Base-by-base conservation (phyloP, 768 basidiomycete species). In the Mycena indigotica region DNA sequence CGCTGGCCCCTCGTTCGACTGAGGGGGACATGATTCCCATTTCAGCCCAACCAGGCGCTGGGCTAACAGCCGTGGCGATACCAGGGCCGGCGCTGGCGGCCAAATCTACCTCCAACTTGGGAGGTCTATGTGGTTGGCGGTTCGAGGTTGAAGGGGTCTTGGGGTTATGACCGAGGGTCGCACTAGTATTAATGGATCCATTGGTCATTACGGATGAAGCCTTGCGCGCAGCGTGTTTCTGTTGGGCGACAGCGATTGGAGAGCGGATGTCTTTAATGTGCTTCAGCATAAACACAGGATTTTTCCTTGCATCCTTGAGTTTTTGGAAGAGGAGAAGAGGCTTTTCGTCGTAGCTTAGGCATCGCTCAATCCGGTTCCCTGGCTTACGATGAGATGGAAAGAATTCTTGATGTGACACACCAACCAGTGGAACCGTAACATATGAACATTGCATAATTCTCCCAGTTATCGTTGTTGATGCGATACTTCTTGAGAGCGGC, bases 381-480 rank as follows among this genome's bases (percentile, higher is more conserved):
- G 60, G n/a, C n/a, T n/a, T n/a, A n/a, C n/a, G n/a, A n/a, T n/a
- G n/a, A n/a, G 4, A 23, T 5, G 13, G 32, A 49, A 40, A 29
- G 35, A 19, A n/a, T 26, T 44, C n/a, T 16, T 13, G 6, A 28
- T 35, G 12, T 29, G 25, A 58, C 13, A n/a, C 28, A 68, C 83
- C 65, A 68, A 94, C 95, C 93, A 52, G 94, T 80, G 52, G 89
- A 88, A 12, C 95, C 96, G 72, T 96, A 98, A 66, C 96, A 98
- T 59, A 99, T 98, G 75, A 99, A 99, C 89, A 99, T 91, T 26
- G 97, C 97, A 76, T 98, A 99, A 67, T 94, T 92, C 77, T 94
- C 89, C 97, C 97, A 99, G 71, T 92, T 95, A 62, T 98, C 97
- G 64, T 93, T 93, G 72, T 96, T 94, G 74, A 98, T 98, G 69